Percentiles rank a stretch among this genome's conserved stretches.
Evolutionary conservation across 768 basidiomycete genomes (phyloP).

Genomic region (Daedaleopsis sinensis): DNA sequence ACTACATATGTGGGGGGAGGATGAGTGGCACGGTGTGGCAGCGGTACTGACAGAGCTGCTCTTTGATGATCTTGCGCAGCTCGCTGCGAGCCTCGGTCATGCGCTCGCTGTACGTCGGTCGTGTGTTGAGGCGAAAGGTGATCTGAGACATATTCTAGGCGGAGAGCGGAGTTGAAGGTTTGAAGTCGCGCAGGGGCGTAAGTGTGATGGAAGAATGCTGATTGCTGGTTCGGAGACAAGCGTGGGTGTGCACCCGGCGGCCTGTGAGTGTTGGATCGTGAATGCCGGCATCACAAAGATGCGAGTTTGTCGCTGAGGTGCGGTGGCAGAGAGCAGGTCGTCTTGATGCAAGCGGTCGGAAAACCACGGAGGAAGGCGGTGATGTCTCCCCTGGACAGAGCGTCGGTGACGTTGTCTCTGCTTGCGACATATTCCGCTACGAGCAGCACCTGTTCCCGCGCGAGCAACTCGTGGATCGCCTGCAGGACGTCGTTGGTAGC

Average conservation of each 20-base stretch:
- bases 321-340: not conserved
- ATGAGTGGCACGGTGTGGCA: not conserved
- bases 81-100: conserved; percentile 33
- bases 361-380: conserved; percentile 20
- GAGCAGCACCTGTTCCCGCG: conserved; percentile 15
- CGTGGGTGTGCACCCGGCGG: not conserved
- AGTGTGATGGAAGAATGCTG: no score
- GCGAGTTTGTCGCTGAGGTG: not conserved
- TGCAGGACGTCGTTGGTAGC: conserved; percentile 35
- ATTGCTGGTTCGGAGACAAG: conserved; percentile 12
- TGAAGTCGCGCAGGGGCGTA: conserved; percentile 9
- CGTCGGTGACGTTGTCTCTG: conserved; percentile 34
- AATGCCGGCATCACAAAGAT: not conserved
- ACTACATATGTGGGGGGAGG: not conserved
- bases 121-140: conserved; percentile 29
- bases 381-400: conserved; percentile 36
- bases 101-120: conserved; percentile 32
- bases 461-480: conserved; percentile 28
- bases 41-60: conserved; percentile 28
- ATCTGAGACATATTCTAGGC: conserved; percentile 13
- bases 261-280: not conserved
- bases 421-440: conserved; percentile 24
- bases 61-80: conserved; percentile 31
- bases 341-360: conserved; percentile 13
- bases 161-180: conserved; percentile 16